phyloP scores from a whole-genome alignment of 208 protist genomes.

The Crithidia brevicula region DNA sequence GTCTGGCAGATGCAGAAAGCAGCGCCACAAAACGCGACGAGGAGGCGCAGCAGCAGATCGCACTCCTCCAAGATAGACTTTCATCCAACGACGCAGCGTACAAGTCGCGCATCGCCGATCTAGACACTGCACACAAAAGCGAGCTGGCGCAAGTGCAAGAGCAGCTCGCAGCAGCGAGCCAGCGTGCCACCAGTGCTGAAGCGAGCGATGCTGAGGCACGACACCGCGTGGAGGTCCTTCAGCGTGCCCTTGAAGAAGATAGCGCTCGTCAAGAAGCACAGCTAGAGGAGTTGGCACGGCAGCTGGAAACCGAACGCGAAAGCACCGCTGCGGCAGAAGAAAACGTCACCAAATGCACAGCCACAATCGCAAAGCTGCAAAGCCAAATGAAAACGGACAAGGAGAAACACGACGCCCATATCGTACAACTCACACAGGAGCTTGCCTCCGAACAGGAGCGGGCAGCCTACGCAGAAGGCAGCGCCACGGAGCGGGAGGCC shows the following conservation, averaged over 20 bases:
- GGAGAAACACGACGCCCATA: background rate
- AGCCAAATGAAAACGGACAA: no score
- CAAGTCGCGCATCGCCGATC: background rate
- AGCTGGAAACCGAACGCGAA: conserved; percentile 8
- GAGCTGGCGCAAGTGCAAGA: background rate
- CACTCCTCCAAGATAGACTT: background rate
- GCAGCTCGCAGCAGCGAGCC: background rate
- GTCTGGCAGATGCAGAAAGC: background rate
- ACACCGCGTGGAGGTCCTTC: background rate
- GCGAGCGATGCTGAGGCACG: background rate
- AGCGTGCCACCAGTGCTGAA: background rate
- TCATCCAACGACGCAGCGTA: background rate
- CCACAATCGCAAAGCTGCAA: no score
- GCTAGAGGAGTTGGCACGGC: conserved; percentile 1
- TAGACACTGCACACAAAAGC: background rate
- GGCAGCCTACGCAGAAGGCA: background rate
- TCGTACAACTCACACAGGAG: conserved; percentile 4
- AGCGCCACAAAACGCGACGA: background rate
- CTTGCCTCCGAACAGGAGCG: conserved; percentile 7
- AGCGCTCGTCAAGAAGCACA: background rate
- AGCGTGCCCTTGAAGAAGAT: background rate
- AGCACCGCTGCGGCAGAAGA: background rate
- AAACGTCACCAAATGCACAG: no score
- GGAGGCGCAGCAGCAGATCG: background rate
- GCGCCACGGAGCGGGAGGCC: background rate